These are phyloP conservation scores for Zoysia matrella DNA, from an alignment of 202 grass and related monocot genomes.

Conservation along the genomic window DNA sequence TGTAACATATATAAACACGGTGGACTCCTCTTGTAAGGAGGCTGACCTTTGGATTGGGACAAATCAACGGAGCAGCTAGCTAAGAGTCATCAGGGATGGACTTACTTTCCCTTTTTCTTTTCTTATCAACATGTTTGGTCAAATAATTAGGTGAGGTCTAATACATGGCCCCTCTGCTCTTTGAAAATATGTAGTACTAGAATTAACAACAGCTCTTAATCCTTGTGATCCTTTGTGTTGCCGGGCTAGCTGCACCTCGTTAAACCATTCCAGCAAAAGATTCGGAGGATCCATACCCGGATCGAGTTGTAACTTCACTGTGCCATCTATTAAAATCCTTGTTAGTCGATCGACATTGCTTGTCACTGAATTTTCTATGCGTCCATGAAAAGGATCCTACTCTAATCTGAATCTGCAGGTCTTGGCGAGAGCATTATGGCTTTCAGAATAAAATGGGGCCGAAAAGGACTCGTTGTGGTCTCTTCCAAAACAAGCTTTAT, in stretches of 20 bases:
- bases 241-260: not conserved
- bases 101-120: constrained; percentile 26
- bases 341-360: not conserved
- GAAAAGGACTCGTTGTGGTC: not conserved
- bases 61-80: constrained; percentile 4
- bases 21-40: constrained; percentile 35
- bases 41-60: constrained; percentile 50
- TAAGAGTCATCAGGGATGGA: constrained; percentile 34
- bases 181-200: not conserved
- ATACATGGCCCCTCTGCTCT: not conserved
- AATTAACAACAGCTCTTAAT: not conserved
- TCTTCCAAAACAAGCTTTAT: not conserved
- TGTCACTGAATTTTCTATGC: not conserved
- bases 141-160: not conserved
- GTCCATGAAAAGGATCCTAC: not conserved
- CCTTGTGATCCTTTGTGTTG: not conserved
- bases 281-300: not conserved
- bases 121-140: constrained; percentile 11
- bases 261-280: not conserved
- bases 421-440: not conserved
- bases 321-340: not conserved
- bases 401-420: not conserved
- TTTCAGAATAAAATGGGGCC: not conserved
- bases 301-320: not conserved
- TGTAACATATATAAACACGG: constrained; percentile 27